Percentiles rank a stretch among this genome's conserved stretches.
phyloP scores from a whole-genome alignment of 2,329 filamentous ascomycete species.

The Cladosporium sphaerospermum region DNA sequence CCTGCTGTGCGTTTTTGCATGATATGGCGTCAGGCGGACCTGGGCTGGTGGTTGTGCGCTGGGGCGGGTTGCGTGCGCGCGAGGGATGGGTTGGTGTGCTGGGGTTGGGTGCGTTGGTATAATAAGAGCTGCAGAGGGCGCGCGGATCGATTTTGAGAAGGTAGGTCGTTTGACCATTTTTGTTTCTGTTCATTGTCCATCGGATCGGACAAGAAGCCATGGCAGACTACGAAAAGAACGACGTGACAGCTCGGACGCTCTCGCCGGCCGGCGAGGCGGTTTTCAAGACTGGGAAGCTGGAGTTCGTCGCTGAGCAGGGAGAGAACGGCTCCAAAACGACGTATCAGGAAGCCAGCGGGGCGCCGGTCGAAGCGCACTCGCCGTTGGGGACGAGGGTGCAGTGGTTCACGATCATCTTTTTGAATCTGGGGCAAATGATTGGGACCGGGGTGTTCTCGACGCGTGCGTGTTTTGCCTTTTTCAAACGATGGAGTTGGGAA shows the following conservation, averaged over 20 bases:
- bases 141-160: neutral
- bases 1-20: neutral
- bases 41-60: neutral
- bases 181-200: neutral
- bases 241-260: conserved; percentile 6
- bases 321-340: conserved; percentile 47
- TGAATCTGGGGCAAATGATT: conserved; percentile 59
- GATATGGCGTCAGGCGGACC: conserved; percentile 1
- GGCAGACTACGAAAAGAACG: conserved; percentile 6
- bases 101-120: neutral
- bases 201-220: no score
- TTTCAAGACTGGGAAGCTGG: conserved; percentile 34
- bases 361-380: conserved; percentile 53
- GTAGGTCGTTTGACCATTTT: neutral
- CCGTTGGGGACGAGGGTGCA: conserved; percentile 56
- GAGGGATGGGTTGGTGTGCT: neutral
- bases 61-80: conserved; percentile 7
- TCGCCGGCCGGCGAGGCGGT: conserved; percentile 3
- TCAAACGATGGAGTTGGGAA: neutral
- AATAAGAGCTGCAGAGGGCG: neutral
- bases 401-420: conserved; percentile 48
- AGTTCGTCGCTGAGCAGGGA: conserved; percentile 39
- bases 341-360: conserved; percentile 57
- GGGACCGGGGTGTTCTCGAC: conserved; percentile 49
- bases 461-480: no score